These are phyloP conservation scores for Trichoderma asperelloides DNA, from an alignment of 495 filamentous ascomycete genomes.

Conservation along the genomic window DNA sequence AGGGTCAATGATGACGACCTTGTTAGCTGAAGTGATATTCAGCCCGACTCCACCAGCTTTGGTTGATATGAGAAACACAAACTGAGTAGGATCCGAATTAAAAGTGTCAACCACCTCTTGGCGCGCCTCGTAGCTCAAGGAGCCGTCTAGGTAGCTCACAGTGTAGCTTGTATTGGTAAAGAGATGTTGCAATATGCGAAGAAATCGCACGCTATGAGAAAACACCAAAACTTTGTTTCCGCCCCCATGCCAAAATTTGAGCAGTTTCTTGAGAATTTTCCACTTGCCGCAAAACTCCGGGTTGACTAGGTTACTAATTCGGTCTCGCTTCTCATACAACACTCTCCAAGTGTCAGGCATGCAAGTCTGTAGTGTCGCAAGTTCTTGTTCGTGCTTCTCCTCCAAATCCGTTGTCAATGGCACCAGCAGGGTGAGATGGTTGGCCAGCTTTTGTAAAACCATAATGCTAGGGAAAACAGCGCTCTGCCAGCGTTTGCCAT, in stretches of 20 bases:
- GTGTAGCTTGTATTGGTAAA: slow-evolving; percentile 89
- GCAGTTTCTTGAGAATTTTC: slow-evolving; percentile 80
- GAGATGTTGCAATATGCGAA: slow-evolving; percentile 78
- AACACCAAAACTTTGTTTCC: slow-evolving; percentile 94
- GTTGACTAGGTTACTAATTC: slow-evolving; percentile 73
- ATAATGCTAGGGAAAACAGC: slow-evolving; percentile 81
- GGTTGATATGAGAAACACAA: slow-evolving; percentile 93
- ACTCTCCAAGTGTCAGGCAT: slow-evolving; percentile 69
- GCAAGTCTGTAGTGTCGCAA: slow-evolving; percentile 66
- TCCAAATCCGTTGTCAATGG: slow-evolving; percentile 55
- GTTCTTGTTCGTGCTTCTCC: slow-evolving; percentile 77
- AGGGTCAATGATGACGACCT: slow-evolving; percentile 94
- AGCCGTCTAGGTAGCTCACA: slow-evolving; percentile 82
- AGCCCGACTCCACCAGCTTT: slow-evolving; percentile 80
- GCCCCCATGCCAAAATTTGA: slow-evolving; percentile 80
- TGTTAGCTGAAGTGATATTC: slow-evolving; percentile 97
- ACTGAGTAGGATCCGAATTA: slow-evolving; percentile 80
- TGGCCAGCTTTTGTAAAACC: slow-evolving; percentile 76
- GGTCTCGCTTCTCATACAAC: slow-evolving; percentile 67
- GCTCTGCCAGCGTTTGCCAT: slow-evolving; percentile 60
- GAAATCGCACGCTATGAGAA: slow-evolving; percentile 74
- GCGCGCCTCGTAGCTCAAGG: slow-evolving; percentile 82
- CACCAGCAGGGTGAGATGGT: slow-evolving; percentile 85
- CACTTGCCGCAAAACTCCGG: slow-evolving; percentile 96
- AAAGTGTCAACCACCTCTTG: slow-evolving; percentile 75